phyloP scores from a whole-genome alignment of 1,139 yeast species.

The Geotrichum carabidarum region DNA sequence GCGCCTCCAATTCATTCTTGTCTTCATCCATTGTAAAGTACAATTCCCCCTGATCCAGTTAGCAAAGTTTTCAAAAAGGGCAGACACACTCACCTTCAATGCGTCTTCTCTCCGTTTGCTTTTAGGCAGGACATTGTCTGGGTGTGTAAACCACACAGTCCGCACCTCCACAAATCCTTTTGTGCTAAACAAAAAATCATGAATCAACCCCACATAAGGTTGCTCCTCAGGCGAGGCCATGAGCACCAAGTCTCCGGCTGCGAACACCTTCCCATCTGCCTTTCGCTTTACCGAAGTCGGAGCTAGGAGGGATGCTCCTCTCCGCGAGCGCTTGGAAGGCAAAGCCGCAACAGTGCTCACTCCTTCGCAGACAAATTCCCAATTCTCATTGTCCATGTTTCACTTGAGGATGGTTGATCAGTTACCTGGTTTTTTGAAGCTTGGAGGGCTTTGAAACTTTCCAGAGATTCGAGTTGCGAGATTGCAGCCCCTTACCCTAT shows the following conservation, averaged over 20 bases:
- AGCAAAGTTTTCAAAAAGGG: slow-evolving; percentile 15
- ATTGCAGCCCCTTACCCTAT: neutral
- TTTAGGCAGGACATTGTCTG: slow-evolving; percentile 11
- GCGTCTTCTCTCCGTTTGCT: slow-evolving; percentile 5
- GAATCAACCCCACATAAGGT: slow-evolving; percentile 25
- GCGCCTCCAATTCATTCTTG: slow-evolving; percentile 22
- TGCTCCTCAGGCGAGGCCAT: slow-evolving; percentile 21
- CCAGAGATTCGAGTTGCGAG: too few species aligned
- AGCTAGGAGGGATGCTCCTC: neutral
- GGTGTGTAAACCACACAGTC: slow-evolving; percentile 25
- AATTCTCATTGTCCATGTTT: neutral
- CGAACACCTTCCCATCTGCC: slow-evolving; percentile 21
- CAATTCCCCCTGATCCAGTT: slow-evolving; percentile 20
- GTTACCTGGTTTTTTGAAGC: neutral
- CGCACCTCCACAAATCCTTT: slow-evolving; percentile 23
- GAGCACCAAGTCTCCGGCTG: slow-evolving; percentile 25
- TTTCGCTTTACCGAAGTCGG: slow-evolving; percentile 22
- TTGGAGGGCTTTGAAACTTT: too few species aligned
- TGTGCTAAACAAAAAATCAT: slow-evolving; percentile 21
- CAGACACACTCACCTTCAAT: neutral
- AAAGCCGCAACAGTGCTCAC: neutral
- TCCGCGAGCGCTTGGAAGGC: neutral
- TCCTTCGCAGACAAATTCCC: slow-evolving; percentile 1
- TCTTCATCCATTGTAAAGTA: slow-evolving; percentile 25
- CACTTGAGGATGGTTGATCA: neutral